Percentiles rank a stretch among this genome's conserved stretches.
Evolutionary conservation across 345 rosid genomes (phyloP).

Genomic region (Streptanthus diversifolius): DNA sequence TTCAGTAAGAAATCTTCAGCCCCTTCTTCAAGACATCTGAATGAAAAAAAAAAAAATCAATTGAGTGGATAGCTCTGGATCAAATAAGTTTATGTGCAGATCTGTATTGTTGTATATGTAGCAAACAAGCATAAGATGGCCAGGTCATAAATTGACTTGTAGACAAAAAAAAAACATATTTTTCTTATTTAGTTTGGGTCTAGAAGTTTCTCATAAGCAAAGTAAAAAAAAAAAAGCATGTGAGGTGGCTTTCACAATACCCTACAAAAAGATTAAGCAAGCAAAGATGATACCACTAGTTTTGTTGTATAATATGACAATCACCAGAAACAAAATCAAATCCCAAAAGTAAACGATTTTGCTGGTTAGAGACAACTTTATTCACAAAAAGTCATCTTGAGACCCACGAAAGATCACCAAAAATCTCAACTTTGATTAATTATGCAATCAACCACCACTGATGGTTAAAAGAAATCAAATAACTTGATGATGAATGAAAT

Average conservation of each 20-base stretch:
- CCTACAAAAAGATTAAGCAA: constrained; percentile 26
- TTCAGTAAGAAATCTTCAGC: constrained; percentile 80
- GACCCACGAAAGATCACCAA: constrained; percentile 30
- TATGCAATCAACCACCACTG: constrained; percentile 10
- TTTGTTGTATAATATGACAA: constrained; percentile 3
- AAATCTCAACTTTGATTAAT: constrained; percentile 18
- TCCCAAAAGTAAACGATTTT: constrained; percentile 19
- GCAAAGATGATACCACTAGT: constrained; percentile 10
- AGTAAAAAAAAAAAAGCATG: constrained; percentile 18
- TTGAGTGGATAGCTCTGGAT: not conserved
- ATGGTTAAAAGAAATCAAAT: not conserved
- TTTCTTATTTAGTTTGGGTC: not conserved
- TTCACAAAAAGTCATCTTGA: constrained; percentile 23
- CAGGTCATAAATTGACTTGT: constrained; percentile 20
- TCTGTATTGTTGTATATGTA: constrained; percentile 8
- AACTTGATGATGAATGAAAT: not conserved
- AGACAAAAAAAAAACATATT: not conserved
- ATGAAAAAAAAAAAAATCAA: not conserved
- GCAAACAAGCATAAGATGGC: constrained; percentile 29
- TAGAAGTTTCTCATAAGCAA: constrained; percentile 7
- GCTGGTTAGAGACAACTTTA: constrained; percentile 24
- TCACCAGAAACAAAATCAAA: constrained; percentile 33
- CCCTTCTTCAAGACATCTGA: constrained; percentile 83
- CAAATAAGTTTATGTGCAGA: not conserved
- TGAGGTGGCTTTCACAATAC: constrained; percentile 30